Evolutionary conservation across 192 early-diverging fungal species (phyloP), one percentile per base, ranked within the genome.

Genomic region (Umbelopsis ramanniana): DNA sequence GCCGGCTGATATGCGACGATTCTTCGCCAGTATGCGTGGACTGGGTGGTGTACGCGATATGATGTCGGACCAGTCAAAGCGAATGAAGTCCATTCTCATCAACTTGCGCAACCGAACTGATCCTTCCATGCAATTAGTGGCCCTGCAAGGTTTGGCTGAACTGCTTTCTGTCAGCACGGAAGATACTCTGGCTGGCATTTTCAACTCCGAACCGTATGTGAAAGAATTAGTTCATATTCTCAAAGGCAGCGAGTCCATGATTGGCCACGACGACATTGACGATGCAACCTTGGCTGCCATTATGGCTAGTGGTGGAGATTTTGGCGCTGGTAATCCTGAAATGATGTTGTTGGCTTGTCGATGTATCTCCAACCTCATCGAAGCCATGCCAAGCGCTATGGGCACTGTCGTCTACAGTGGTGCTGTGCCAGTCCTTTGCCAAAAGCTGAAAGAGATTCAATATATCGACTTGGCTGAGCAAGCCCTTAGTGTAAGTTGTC

Each of bases 401-500:
- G 78, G 83, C 0, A 83, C 84, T 8, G 83, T 96, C 35, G 86
- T 93, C 7, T 86, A 90, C 10, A 79, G 89, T 73, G 90, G 89
- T 3, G 92, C 87, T 11, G 83, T 95, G 0, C 74, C 84, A 21
- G 89, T 89, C 0, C 80, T 98, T 9, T 89, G 93, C 33, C 77
- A 80, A 38, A 96, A 95, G 74, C 79, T 98, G 29, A 81, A 86
- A 67, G 90, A 93, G 67, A 92, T 98, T 63, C 90, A 95, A 71
- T 97, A 93, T 67, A 96, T 97, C 66, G 96, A 98, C 69, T 83
- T 98, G 48, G 96, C 95, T 7, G 96, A 98, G 76, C 92, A 92
- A 70, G 91, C 94, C 0, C 79, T 97, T 66, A 79, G 82, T 24
- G 89, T 92, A 80, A 83, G 74, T 75, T 15, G 0, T 17, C n/a